Base-by-base conservation (phyloP, 2,329 filamentous ascomycete species). In the Fonsecaea pedrosoi region DNA sequence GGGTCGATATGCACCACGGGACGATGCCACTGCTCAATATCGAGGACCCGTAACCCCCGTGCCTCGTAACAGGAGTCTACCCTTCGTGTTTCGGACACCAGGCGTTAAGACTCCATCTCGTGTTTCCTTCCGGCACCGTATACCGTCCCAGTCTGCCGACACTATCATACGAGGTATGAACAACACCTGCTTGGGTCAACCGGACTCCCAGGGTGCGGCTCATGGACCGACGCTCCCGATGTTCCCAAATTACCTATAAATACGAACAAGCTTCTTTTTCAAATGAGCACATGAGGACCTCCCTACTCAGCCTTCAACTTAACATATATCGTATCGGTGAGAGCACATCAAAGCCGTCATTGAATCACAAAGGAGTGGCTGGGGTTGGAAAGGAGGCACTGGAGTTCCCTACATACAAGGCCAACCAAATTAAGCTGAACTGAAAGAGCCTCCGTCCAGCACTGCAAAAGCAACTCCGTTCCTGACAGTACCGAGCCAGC, bases 191-290 rank as follows among this genome's bases (percentile, higher is more conserved):
- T 9, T 25, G 57, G 50, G 42, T 50, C 57, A 48, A 50, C 25
- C 10, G 32, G 8, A 12, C n/a, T 50, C n/a, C 3, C 30, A 25
- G 40, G 7, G 8, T 18, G n/a, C 15, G 42, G 57, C 25, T 3
- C 8, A 32, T 21, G 21, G 48, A 45, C 59, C 15, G 32, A 30
- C 38, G 34, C 34, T 21, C 34, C 35, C 59, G 42, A 3, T 54
- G 21, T 61, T 53, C 59, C 30, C 25, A 60, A 48, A 15, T 25
- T 54, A 54, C 18, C 53, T 48, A 38, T 35, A 48, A 54, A 12
- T 54, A 61, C 59, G 45, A 54, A 35, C 12, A 25, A n/a, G 35
- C 15, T 50, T 8, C 4, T 38, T 18, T 13, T 30, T 34, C 13
- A 37, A 50, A 48, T 8, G 40, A 50, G 30, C 57, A 3, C 40